phyloP scores from a whole-genome alignment of 2,329 filamentous ascomycete species.

The Colletotrichum karsti region DNA sequence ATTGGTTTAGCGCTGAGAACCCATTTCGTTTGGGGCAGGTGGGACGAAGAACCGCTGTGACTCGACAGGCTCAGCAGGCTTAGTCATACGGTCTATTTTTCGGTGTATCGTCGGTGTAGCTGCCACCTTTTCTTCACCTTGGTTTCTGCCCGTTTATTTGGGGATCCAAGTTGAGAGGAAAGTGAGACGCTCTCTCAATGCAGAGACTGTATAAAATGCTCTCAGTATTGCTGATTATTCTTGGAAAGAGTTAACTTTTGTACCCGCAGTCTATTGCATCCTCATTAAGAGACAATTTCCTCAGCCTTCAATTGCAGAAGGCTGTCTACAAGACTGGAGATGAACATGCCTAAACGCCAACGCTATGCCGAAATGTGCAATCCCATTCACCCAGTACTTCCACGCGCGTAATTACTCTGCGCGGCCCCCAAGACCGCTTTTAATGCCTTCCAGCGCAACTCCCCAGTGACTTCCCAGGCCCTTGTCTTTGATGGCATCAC shows the following conservation, averaged over 20 bases:
- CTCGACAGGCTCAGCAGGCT: neutral
- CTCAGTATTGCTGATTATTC: no score
- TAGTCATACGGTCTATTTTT: conserved; percentile 10
- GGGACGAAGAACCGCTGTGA: conserved; percentile 10
- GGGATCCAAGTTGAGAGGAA: no score
- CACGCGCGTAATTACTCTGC: neutral
- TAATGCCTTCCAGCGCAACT: conserved; percentile 60
- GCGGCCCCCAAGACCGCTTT: conserved; percentile 45
- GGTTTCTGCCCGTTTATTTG: no score
- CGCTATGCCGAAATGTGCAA: conserved; percentile 23
- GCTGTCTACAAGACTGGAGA: neutral
- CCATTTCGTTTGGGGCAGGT: neutral
- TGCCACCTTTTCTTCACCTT: neutral
- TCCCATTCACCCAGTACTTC: neutral
- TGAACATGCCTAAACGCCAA: conserved; percentile 25
- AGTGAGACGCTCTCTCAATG: no score
- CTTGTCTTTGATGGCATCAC: conserved; percentile 54
- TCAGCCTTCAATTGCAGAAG: no score
- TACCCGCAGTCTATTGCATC: no score
- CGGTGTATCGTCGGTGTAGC: conserved; percentile 13
- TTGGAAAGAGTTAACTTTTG: no score
- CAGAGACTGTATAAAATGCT: no score
- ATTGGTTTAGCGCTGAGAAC: neutral
- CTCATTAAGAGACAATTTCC: neutral
- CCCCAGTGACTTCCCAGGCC: conserved; percentile 55